Evolutionary conservation across 2,329 filamentous ascomycete species (phyloP).

Genomic region (Thelonectria discophora): DNA sequence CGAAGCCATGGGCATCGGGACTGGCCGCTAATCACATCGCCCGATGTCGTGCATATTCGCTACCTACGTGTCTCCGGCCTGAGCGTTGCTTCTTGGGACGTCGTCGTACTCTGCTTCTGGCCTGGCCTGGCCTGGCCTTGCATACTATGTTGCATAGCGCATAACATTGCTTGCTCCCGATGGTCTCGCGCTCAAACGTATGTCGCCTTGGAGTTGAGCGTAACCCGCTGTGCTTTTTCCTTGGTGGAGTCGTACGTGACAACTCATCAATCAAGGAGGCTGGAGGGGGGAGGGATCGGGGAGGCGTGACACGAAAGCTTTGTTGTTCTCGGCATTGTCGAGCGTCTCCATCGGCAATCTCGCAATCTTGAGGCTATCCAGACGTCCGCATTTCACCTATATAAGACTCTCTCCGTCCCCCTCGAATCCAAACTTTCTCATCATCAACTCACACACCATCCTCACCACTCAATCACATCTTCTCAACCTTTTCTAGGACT

Average conservation of each 20-base stretch:
- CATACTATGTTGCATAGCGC: constrained; percentile 3
- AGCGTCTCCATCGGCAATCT: constrained; percentile 1
- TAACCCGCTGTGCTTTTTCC: constrained; percentile 12
- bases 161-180: background rate
- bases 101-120: background rate
- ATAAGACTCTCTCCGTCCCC: constrained; percentile 35
- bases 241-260: constrained; percentile 19
- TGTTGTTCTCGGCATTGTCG: background rate
- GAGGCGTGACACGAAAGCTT: background rate
- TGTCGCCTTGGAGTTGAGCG: background rate
- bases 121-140: background rate
- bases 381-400: constrained; percentile 29
- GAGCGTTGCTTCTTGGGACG: background rate
- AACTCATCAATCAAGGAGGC: constrained; percentile 18
- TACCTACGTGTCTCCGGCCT: background rate
- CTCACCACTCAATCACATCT: constrained; percentile 35
- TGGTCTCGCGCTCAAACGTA: background rate
- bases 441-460: constrained; percentile 37
- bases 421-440: constrained; percentile 17
- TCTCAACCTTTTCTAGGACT: constrained; percentile 29
- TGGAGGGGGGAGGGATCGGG: constrained; percentile 18
- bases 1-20: constrained; percentile 21
- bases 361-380: constrained; percentile 5
- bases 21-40: constrained; percentile 18
- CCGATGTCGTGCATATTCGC: constrained; percentile 16